A percentile compares a stretch with the other conserved stretches of the same genome.
These are phyloP conservation scores for Mycena metata DNA, from an alignment of 768 basidiomycete species.

Conservation along the genomic window DNA sequence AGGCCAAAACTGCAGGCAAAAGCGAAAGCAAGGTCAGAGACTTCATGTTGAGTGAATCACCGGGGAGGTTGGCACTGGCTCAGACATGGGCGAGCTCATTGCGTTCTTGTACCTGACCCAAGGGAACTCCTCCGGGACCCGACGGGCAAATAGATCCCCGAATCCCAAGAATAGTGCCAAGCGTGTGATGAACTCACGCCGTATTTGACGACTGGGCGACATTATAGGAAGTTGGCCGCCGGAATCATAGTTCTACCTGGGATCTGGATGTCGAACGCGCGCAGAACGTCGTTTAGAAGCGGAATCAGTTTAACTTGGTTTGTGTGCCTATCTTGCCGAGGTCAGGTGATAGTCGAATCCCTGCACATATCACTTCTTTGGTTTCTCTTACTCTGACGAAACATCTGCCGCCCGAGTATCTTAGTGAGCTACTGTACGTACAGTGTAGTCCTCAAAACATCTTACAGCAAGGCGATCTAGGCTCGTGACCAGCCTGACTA, in stretches of 20 bases:
- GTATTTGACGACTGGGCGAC: not conserved
- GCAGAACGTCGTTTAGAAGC: not conserved
- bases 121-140: not conserved
- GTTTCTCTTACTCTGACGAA: too few relatives aligned
- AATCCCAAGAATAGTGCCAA: not conserved
- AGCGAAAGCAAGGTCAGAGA: slow-evolving; percentile 4
- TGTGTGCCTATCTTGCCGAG: too few relatives aligned
- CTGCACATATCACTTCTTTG: not conserved
- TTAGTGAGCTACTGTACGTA: too few relatives aligned
- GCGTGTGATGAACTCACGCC: not conserved
- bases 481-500: too few relatives aligned
- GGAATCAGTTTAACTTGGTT: not conserved
- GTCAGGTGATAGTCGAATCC: not conserved
- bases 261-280: not conserved
- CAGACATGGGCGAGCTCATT: not conserved
- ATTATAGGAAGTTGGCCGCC: not conserved
- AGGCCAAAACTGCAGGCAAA: not conserved
- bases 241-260: not conserved
- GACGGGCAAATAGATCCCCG: not conserved
- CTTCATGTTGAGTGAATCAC: slow-evolving; percentile 26
- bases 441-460: too few relatives aligned
- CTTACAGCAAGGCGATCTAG: too few relatives aligned
- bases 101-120: not conserved
- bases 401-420: too few relatives aligned
- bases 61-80: too few relatives aligned